phyloP scores from a whole-genome alignment of 345 rosid species.

The Dipteronia sinensis region DNA sequence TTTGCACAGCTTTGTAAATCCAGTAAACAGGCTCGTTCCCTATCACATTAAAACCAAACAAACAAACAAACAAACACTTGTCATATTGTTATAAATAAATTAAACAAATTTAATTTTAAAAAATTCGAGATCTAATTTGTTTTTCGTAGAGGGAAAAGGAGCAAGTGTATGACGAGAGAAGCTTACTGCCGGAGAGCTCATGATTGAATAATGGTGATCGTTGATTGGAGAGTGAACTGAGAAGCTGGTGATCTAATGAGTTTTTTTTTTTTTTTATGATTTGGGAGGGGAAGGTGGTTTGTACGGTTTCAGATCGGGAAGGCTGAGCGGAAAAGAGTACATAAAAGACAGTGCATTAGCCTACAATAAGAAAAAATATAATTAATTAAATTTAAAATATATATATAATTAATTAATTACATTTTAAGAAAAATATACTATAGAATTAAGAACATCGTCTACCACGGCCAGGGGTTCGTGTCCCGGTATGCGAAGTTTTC shows the following conservation, averaged over 20 bases:
- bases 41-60: constrained; percentile 18
- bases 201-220: constrained; percentile 21
- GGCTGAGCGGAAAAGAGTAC: not conserved
- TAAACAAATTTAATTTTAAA: not conserved
- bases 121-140: not conserved
- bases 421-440: too few relatives aligned
- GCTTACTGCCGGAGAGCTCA: constrained; percentile 52
- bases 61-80: not conserved
- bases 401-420: too few relatives aligned
- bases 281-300: not conserved
- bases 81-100: constrained; percentile 5
- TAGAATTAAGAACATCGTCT: too few relatives aligned
- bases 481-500: too few relatives aligned
- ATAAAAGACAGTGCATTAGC: not conserved
- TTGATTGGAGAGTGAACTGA: not conserved
- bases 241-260: constrained; percentile 21
- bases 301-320: constrained; percentile 15
- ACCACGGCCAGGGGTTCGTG: too few relatives aligned
- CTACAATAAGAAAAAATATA: too few relatives aligned
- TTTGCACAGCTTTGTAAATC: constrained; percentile 90
- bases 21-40: constrained; percentile 66
- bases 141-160: not conserved
- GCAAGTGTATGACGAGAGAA: not conserved
- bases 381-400: too few relatives aligned
- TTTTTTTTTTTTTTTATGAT: not conserved